A percentile compares a stretch with the other conserved stretches of the same genome.
phyloP scores from a whole-genome alignment of 768 basidiomycete species.

The Fomitopsis pulvina region DNA sequence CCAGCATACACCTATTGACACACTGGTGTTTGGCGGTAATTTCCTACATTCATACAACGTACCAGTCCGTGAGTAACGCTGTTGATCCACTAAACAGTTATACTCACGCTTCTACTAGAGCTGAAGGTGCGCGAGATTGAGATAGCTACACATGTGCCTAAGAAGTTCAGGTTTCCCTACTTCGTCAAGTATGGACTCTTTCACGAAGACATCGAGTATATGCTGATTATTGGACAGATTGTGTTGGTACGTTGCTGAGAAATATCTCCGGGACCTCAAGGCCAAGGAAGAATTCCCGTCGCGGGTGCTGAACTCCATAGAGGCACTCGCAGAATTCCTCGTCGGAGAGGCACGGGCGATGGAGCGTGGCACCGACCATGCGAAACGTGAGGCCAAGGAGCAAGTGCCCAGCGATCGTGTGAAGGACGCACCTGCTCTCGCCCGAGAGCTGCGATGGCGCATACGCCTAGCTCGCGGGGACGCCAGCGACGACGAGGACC shows the following conservation, averaged over 20 bases:
- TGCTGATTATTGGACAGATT: constrained; percentile 39
- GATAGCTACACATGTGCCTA: constrained; percentile 86
- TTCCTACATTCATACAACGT: constrained; percentile 93
- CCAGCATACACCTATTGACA: constrained; percentile 86
- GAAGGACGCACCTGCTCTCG: constrained; percentile 75
- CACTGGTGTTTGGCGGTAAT: constrained; percentile 95
- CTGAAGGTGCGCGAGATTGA: constrained; percentile 88
- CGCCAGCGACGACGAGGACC: constrained; percentile 63
- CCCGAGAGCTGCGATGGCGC: constrained; percentile 84
- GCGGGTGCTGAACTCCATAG: constrained; percentile 67
- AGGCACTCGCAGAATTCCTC: constrained; percentile 70
- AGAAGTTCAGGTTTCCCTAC: constrained; percentile 31
- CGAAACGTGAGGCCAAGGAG: constrained; percentile 74
- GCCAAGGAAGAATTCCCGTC: constrained; percentile 41
- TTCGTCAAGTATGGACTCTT: constrained; percentile 17
- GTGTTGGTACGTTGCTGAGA: constrained; percentile 88
- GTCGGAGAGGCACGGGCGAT: constrained; percentile 68
- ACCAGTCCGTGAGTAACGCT: constrained; percentile 58
- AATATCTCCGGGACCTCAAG: constrained; percentile 68
- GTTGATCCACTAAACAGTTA: background rate
- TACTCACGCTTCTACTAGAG: constrained; percentile 41
- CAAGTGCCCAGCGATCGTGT: constrained; percentile 76
- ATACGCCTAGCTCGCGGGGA: constrained; percentile 54
- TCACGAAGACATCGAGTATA: background rate
- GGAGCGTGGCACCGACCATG: constrained; percentile 63